Evolutionary conservation across 176 grass and related monocot genomes (phyloP).

Genomic region (Cenchrus fungigraminus): DNA sequence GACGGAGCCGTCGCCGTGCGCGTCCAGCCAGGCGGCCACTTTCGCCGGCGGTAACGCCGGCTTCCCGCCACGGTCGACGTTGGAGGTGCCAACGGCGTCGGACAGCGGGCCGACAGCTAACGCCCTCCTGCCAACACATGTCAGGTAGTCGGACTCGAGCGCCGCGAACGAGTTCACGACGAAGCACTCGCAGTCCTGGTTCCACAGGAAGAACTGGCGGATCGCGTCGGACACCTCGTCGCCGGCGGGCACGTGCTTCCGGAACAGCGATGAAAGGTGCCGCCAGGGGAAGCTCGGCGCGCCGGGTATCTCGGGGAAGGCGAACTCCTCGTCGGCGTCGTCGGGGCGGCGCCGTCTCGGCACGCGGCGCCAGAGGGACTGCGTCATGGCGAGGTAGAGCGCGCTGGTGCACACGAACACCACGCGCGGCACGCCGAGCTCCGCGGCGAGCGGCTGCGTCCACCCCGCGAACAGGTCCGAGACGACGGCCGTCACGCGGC

Average conservation of each 20-base stretch:
- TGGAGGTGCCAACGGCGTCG: neutral
- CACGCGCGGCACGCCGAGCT: constrained; percentile 60
- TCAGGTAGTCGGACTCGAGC: constrained; percentile 46
- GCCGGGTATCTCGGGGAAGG: constrained; percentile 40
- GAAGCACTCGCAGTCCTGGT: constrained; percentile 44
- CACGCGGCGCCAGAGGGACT: constrained; percentile 37
- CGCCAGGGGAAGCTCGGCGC: constrained; percentile 39
- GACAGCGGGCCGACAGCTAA: constrained; percentile 60
- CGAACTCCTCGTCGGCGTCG: constrained; percentile 3
- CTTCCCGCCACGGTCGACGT: constrained; percentile 25
- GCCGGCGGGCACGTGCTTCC: constrained; percentile 34
- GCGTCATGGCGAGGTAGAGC: constrained; percentile 36
- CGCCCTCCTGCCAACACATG: constrained; percentile 33
- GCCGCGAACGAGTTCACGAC: constrained; percentile 51
- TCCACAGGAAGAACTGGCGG: constrained; percentile 61
- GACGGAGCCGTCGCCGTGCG: constrained; percentile 41
- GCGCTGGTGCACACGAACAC: constrained; percentile 42
- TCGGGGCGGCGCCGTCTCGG: neutral
- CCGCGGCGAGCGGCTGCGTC: constrained; percentile 48
- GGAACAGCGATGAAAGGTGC: constrained; percentile 43
- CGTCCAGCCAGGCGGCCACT: constrained; percentile 55
- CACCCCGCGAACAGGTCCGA: constrained; percentile 70
- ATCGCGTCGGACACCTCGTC: constrained; percentile 54
- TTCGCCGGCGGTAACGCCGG: neutral
- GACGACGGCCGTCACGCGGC: constrained; percentile 45